phyloP scores from a whole-genome alignment of 208 protist genomes.

The Crithidia brevicula region DNA sequence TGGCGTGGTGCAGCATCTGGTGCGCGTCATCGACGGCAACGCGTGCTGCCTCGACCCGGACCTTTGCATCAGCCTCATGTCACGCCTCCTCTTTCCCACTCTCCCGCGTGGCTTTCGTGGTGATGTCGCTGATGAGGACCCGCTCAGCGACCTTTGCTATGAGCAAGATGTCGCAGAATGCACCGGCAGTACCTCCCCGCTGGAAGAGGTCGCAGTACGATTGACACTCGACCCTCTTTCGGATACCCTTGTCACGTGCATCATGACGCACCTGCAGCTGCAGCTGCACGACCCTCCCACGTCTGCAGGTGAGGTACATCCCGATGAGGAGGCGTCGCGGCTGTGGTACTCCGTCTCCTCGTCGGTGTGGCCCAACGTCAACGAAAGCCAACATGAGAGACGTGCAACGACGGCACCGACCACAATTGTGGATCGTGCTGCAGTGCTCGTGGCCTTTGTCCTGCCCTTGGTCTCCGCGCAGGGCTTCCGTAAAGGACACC shows the following conservation, averaged over 20 bases:
- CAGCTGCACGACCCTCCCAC: not conserved
- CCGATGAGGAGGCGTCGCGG: not conserved
- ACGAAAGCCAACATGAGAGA: not conserved
- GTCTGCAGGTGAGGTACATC: too few relatives aligned
- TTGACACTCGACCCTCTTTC: constrained; percentile 19
- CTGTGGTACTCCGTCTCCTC: not conserved
- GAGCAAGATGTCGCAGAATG: too few relatives aligned
- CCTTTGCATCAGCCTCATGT: constrained; percentile 20
- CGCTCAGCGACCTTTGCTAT: too few relatives aligned
- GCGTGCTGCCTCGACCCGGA: constrained; percentile 16
- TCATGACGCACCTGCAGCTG: constrained; percentile 9
- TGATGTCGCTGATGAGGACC: not conserved
- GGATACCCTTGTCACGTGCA: constrained; percentile 8
- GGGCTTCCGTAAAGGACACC: not conserved
- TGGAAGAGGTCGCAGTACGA: constrained; percentile 4
- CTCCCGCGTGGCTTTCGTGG: constrained; percentile 5
- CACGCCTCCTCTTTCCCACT: constrained; percentile 2
- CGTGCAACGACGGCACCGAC: not conserved
- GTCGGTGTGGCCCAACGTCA: not conserved
- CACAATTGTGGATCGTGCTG: constrained; percentile 12
- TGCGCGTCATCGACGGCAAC: constrained; percentile 21
- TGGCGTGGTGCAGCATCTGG: constrained; percentile 30
- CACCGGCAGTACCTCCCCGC: too few relatives aligned
- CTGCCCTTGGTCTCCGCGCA: not conserved
- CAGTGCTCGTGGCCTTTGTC: constrained; percentile 7